Evolutionary conservation across 306 rosid genomes (phyloP).

Genomic region (Glycine soja): DNA sequence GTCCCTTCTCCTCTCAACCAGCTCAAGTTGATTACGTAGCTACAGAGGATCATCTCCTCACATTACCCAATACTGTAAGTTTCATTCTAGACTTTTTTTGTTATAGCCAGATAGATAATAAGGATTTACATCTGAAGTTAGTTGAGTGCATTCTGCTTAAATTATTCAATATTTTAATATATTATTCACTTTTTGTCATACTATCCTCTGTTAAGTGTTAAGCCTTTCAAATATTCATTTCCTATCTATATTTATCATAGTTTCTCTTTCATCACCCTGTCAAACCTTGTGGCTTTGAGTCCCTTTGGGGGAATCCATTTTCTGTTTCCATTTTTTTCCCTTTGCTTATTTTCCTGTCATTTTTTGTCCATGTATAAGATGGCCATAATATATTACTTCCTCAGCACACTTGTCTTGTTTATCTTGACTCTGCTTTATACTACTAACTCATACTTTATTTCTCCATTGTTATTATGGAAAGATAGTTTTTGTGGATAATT

Average conservation of each 20-base stretch:
- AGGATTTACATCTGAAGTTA: slow-evolving; percentile 44
- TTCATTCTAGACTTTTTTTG: slow-evolving; percentile 9
- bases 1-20: no score
- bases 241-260: slow-evolving; percentile 9
- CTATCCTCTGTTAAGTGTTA: neutral
- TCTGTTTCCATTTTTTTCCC: slow-evolving; percentile 15
- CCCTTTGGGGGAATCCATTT: slow-evolving; percentile 16
- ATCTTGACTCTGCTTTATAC: slow-evolving; percentile 9
- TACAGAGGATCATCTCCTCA: slow-evolving; percentile 80
- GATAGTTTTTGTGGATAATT: slow-evolving; percentile 2
- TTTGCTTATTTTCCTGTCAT: slow-evolving; percentile 21
- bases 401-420: neutral
- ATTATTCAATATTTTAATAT: slow-evolving; percentile 30
- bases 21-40: slow-evolving; percentile 50
- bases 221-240: slow-evolving; percentile 35
- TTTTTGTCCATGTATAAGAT: no score
- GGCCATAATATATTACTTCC: neutral
- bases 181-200: slow-evolving; percentile 6
- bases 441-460: neutral
- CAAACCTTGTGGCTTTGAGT: slow-evolving; percentile 16
- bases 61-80: slow-evolving; percentile 93
- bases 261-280: slow-evolving; percentile 5
- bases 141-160: slow-evolving; percentile 21
- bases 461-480: slow-evolving; percentile 9
- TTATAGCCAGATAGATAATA: neutral